phyloP scores from a whole-genome alignment of 2,329 filamentous ascomycete species.

The Botrytis elliptica region DNA sequence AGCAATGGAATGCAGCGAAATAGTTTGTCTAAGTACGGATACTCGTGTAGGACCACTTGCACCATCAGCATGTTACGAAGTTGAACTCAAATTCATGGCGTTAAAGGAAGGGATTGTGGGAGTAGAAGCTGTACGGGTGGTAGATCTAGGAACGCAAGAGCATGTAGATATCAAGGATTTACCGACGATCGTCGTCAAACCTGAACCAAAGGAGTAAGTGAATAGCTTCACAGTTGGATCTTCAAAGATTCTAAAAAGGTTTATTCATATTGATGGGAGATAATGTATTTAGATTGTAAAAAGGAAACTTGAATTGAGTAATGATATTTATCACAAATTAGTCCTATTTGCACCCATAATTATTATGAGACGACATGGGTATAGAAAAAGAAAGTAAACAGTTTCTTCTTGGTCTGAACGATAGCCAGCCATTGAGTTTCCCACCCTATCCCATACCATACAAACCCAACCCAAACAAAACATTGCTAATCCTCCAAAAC shows the following conservation, averaged over 20 bases:
- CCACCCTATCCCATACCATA: neutral
- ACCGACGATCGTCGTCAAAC: slow-evolving; percentile 61
- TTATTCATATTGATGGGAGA: neutral
- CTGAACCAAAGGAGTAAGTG: slow-evolving; percentile 12
- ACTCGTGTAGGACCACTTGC: slow-evolving; percentile 70
- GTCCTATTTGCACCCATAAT: neutral
- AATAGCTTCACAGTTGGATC: neutral
- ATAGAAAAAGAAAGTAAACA: neutral
- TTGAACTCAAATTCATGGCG: slow-evolving; percentile 70
- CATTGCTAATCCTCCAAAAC: neutral
- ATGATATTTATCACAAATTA: neutral
- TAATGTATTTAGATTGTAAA: neutral
- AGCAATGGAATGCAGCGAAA: slow-evolving; percentile 60
- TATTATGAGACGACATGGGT: neutral
- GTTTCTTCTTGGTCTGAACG: neutral
- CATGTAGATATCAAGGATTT: slow-evolving; percentile 75
- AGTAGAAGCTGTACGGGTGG: slow-evolving; percentile 70
- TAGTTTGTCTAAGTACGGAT: slow-evolving; percentile 75
- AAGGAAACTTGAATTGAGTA: neutral
- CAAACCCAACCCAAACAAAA: neutral
- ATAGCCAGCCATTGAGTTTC: neutral
- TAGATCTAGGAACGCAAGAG: slow-evolving; percentile 72
- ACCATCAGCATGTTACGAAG: slow-evolving; percentile 70
- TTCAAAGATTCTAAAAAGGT: neutral
- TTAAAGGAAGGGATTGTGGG: slow-evolving; percentile 63